Percentiles rank a stretch among this genome's conserved stretches.
Evolutionary conservation across 1,284 basidiomycete species (phyloP).

Genomic region (Leccinum glutinopallens): DNA sequence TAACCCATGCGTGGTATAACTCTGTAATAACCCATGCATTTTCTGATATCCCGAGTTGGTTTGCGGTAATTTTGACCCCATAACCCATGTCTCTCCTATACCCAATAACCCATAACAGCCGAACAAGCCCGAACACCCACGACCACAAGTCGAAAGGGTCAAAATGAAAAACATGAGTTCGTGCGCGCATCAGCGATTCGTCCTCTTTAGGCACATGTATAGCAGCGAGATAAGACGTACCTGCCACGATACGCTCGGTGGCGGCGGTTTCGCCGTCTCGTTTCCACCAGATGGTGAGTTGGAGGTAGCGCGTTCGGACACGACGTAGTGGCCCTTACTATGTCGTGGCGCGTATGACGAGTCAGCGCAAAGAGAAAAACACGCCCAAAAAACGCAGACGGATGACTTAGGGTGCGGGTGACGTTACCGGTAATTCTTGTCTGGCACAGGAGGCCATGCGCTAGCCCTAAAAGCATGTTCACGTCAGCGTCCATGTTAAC

Average conservation of each 20-base stretch:
- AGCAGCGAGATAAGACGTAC: slow-evolving; percentile 43
- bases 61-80: no score
- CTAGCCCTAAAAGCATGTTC: slow-evolving; percentile 47
- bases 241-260: slow-evolving; percentile 63
- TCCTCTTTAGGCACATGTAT: background rate
- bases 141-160: background rate
- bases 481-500: background rate
- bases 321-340: slow-evolving; percentile 81
- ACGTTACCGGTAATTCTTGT: slow-evolving; percentile 73
- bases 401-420: background rate
- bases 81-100: no score
- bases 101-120: background rate
- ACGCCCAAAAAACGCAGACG: slow-evolving; percentile 15
- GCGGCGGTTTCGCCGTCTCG: slow-evolving; percentile 58
- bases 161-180: background rate
- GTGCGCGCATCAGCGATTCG: slow-evolving; percentile 15
- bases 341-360: background rate
- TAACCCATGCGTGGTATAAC: no score
- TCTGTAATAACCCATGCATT: no score
- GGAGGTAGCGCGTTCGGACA: slow-evolving; percentile 63
- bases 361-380: background rate
- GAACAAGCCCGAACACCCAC: background rate
- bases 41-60: no score
- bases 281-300: slow-evolving; percentile 37
- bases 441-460: slow-evolving; percentile 81